Conservation (phyloP, 345 rosid species). For the Cardiospermum halicacabum region DNA sequence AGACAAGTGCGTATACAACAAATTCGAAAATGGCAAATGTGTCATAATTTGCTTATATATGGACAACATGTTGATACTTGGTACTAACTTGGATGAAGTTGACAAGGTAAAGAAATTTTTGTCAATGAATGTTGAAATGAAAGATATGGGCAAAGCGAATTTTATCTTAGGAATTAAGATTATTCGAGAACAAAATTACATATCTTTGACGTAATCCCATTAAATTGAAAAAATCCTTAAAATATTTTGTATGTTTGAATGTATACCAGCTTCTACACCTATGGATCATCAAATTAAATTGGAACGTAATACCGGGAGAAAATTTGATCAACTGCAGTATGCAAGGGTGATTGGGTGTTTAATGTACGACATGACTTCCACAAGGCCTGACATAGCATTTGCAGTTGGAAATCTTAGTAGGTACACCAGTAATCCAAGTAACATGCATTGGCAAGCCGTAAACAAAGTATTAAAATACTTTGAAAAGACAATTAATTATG, state of each 20-base stretch:
- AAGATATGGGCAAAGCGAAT: neutral
- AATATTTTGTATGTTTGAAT: neutral
- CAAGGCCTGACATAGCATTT: neutral
- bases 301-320: neutral
- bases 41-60: too few species aligned
- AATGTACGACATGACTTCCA: neutral
- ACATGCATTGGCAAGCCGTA: too few species aligned
- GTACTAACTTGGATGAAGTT: too few species aligned
- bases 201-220: neutral
- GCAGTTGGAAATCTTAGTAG: neutral
- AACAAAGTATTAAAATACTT: too few species aligned
- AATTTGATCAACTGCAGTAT: neutral
- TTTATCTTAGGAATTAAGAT: too few species aligned
- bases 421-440: neutral
- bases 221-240: neutral
- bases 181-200: neutral
- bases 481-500: too few species aligned
- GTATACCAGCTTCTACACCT: neutral
- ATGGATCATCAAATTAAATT: neutral
- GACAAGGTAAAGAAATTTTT: too few species aligned
- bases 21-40: too few species aligned
- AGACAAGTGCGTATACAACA: neutral
- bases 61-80: too few species aligned
- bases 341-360: neutral
- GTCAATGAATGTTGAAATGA: neutral